Evolutionary conservation across 352 stramenopile species (phyloP).

Genomic region (Phytophthora aleatoria): DNA sequence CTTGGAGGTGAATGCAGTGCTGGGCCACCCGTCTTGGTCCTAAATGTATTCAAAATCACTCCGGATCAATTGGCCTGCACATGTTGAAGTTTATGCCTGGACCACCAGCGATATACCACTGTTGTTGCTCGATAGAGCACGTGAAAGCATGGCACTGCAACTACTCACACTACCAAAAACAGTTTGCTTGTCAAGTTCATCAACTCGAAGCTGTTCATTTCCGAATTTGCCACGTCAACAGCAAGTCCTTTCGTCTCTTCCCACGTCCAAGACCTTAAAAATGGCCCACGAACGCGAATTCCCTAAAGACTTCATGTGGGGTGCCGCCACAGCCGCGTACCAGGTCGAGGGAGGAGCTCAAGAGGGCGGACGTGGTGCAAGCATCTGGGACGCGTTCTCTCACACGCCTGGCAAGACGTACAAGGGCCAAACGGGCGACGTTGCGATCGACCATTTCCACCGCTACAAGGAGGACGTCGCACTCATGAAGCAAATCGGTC

Average conservation of each 20-base stretch:
- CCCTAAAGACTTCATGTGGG: slow-evolving; percentile 80
- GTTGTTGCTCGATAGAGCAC: slow-evolving; percentile 8
- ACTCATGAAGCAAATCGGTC: slow-evolving; percentile 89
- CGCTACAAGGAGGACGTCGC: slow-evolving; percentile 88
- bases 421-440: slow-evolving; percentile 80
- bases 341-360: slow-evolving; percentile 91
- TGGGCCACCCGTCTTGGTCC: no score
- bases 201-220: neutral
- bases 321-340: slow-evolving; percentile 88
- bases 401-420: slow-evolving; percentile 62
- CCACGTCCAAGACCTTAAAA: neutral
- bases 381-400: slow-evolving; percentile 93
- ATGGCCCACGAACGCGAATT: slow-evolving; percentile 44
- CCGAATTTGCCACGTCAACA: neutral
- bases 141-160: neutral
- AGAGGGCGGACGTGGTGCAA: slow-evolving; percentile 75
- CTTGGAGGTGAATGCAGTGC: no score
- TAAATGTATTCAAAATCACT: neutral
- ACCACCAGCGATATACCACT: slow-evolving; percentile 4
- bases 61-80: neutral
- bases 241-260: neutral
- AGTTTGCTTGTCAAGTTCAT: neutral
- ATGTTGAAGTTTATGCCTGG: slow-evolving; percentile 1
- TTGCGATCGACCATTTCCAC: slow-evolving; percentile 93
- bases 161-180: neutral